These are phyloP conservation scores for Malassezia psittaci DNA, from an alignment of 1,284 basidiomycete species.

Conservation along the genomic window DNA sequence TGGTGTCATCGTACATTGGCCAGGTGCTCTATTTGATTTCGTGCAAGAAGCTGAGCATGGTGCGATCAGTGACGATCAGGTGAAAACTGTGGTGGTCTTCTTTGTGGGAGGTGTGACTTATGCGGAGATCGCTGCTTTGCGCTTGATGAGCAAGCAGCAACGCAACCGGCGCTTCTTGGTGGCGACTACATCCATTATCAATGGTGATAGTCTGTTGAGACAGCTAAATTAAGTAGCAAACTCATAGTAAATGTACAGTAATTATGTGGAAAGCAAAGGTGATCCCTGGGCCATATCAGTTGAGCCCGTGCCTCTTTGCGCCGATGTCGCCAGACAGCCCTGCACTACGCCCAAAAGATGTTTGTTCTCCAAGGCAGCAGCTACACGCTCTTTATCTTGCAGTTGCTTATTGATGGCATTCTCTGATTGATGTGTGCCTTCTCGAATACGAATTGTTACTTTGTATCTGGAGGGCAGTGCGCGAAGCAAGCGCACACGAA, in stretches of 20 bases:
- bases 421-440: constrained; percentile 91
- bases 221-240: constrained; percentile 8
- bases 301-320: constrained; percentile 42
- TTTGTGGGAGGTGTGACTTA: constrained; percentile 98
- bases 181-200: constrained; percentile 36
- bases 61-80: constrained; percentile 32
- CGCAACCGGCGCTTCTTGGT: constrained; percentile 31
- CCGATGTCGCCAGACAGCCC: constrained; percentile 62
- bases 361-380: constrained; percentile 87
- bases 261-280: neutral
- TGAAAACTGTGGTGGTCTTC: constrained; percentile 79
- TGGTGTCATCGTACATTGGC: constrained; percentile 68
- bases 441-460: constrained; percentile 82
- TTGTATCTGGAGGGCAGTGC: constrained; percentile 86
- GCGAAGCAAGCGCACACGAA: constrained; percentile 79
- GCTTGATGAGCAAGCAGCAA: constrained; percentile 65
- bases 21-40: constrained; percentile 76
- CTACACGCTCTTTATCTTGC: constrained; percentile 96
- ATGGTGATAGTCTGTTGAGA: constrained; percentile 25
- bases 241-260: neutral
- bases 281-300: neutral
- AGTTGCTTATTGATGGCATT: constrained; percentile 93
- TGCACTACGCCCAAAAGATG: constrained; percentile 79
- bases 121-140: constrained; percentile 84
- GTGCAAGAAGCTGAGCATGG: constrained; percentile 50